phyloP scores from a whole-genome alignment of 148 eudicot genomes.

The Diospyros kaki region DNA sequence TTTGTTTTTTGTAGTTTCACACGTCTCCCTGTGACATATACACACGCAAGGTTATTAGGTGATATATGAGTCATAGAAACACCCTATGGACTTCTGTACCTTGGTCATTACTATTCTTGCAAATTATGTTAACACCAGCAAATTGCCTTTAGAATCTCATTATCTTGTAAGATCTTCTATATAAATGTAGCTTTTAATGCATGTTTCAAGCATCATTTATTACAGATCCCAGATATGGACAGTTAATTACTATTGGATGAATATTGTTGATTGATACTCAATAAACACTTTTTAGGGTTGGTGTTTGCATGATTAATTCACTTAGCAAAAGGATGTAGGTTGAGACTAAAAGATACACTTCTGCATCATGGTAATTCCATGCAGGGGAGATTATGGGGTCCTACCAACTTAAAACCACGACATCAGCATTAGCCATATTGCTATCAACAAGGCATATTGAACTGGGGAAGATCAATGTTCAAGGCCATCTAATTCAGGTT shows the following conservation, averaged over 20 bases:
- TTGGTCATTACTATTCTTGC: neutral
- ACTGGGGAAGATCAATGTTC: slow-evolving; percentile 65
- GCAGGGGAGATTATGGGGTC: slow-evolving; percentile 93
- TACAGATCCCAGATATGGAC: neutral
- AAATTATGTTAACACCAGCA: no score
- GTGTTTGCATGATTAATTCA: slow-evolving; percentile 1
- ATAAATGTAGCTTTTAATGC: neutral
- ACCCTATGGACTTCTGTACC: neutral
- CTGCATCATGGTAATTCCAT: slow-evolving; percentile 6
- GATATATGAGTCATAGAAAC: neutral
- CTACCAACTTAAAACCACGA: slow-evolving; percentile 92
- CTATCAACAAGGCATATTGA: slow-evolving; percentile 75
- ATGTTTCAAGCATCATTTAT: neutral
- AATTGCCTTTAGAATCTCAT: neutral
- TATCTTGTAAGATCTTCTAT: neutral
- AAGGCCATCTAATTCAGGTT: slow-evolving; percentile 83
- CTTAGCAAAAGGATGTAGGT: neutral
- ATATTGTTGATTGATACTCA: neutral
- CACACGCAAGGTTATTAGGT: neutral
- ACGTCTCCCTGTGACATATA: neutral
- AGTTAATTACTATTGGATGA: neutral
- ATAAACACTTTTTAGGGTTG: neutral
- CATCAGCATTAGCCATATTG: slow-evolving; percentile 85
- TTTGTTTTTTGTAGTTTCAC: no score
- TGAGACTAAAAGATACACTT: neutral